phyloP scores from a whole-genome alignment of 495 filamentous ascomycete species.

The Acidiella bohemica region DNA sequence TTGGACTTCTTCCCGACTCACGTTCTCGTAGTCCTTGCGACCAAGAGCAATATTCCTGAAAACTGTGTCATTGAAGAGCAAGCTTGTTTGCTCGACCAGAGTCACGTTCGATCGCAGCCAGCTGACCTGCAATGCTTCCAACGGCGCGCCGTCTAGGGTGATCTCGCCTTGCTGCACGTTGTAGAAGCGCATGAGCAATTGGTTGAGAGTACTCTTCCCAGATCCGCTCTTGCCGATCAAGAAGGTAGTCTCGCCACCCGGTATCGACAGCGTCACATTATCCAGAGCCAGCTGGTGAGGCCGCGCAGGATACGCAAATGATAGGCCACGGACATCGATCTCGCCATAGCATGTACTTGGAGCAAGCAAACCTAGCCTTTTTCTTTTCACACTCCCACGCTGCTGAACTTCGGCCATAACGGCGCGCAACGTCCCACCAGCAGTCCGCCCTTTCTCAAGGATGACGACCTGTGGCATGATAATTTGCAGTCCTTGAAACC shows the following conservation, averaged over 20 bases:
- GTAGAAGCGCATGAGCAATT: slow-evolving; percentile 68
- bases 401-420: slow-evolving; percentile 31
- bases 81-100: slow-evolving; percentile 67
- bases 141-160: slow-evolving; percentile 48
- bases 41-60: slow-evolving; percentile 73
- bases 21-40: slow-evolving; percentile 21
- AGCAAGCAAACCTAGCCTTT: not conserved
- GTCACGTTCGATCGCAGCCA: slow-evolving; percentile 76
- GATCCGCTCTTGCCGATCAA: slow-evolving; percentile 80
- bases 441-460: slow-evolving; percentile 66
- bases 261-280: slow-evolving; percentile 51
- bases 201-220: slow-evolving; percentile 82
- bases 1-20: slow-evolving; percentile 42
- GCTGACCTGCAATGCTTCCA: slow-evolving; percentile 47
- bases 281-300: slow-evolving; percentile 48
- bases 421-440: slow-evolving; percentile 45
- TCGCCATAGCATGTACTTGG: slow-evolving; percentile 41
- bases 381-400: slow-evolving; percentile 20
- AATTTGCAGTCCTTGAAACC: slow-evolving; percentile 56
- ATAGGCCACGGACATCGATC: slow-evolving; percentile 56
- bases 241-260: slow-evolving; percentile 60
- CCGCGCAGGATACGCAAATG: slow-evolving; percentile 73
- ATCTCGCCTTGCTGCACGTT: slow-evolving; percentile 51
- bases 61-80: slow-evolving; percentile 75
- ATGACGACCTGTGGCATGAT: slow-evolving; percentile 63